Evolutionary conservation across 1,284 basidiomycete genomes (phyloP).

Genomic region (Cryptococcus sp.): DNA sequence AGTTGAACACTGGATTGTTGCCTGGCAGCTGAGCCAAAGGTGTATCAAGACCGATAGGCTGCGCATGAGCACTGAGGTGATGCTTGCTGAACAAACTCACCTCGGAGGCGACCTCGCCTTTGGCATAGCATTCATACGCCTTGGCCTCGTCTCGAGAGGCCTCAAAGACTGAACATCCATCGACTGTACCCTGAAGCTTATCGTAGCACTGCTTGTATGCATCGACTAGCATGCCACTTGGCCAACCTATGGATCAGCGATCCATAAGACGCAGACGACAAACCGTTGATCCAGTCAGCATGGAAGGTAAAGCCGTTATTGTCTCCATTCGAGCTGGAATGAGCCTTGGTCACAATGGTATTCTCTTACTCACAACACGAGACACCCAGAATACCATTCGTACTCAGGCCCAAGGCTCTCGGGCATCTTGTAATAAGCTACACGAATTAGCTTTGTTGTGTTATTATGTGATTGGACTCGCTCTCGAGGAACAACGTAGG

Average conservation of each 20-base stretch:
- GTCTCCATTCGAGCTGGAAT: constrained; percentile 21
- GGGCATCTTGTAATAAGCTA: constrained; percentile 11
- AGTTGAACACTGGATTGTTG: constrained; percentile 22
- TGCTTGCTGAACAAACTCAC: constrained; percentile 10
- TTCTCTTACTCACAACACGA: constrained; percentile 18
- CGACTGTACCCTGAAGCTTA: constrained; percentile 1
- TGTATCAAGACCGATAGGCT: constrained; percentile 14
- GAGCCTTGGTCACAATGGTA: neutral
- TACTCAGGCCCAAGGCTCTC: constrained; percentile 18
- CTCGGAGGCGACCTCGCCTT: constrained; percentile 19
- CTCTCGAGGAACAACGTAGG: constrained; percentile 23
- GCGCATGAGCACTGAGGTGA: neutral
- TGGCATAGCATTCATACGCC: constrained; percentile 8
- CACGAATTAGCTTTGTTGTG: neutral
- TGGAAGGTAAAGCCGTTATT: constrained; percentile 19
- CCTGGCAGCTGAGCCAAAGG: constrained; percentile 18
- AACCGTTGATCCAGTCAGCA: constrained; percentile 26
- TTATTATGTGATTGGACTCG: constrained; percentile 3
- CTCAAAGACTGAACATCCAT: constrained; percentile 13
- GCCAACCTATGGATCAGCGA: constrained; percentile 10
- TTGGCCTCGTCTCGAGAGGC: constrained; percentile 3
- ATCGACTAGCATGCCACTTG: constrained; percentile 18
- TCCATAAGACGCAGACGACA: neutral
- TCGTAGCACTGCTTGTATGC: constrained; percentile 16
- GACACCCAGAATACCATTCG: constrained; percentile 29